Base-by-base conservation (phyloP, 176 grass and related monocot genomes). In the Neostapfia colusana region DNA sequence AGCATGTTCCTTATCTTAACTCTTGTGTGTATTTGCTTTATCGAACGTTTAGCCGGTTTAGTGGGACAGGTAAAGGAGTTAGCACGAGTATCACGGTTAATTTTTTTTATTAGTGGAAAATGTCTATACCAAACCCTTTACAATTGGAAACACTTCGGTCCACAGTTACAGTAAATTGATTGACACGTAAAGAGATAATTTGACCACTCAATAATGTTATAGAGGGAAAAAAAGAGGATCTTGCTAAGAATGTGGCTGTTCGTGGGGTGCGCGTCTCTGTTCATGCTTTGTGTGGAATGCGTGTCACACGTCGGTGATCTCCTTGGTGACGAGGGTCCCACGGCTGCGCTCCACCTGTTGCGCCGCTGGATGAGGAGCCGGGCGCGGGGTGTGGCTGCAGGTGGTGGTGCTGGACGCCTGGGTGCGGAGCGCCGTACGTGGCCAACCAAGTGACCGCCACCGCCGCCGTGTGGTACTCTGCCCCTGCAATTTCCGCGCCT, bases 401-500 rank as follows among this genome's bases (percentile, higher is more conserved):
- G 6, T 84, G 45, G 0, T 28, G 84, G 3, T 80, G 70, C 21
- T 44, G 74, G 28, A 56, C 11, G 67, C n/a, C n/a, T n/a, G n/a
- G n/a, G n/a, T n/a, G 3, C 8, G 82, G 70, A 1, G 51, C 28
- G 7, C 70, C n/a, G n/a, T n/a, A n/a, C 72, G 16, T 64, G 62
- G 38, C 78, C 88, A 42, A 63, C 73, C 24, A 12, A 63, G 60
- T 73, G 40, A 5, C 76, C 88, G 5, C 76, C 93, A 65, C 28
- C 76, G 69, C 76, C 93, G 69, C 42, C 80, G n/a, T n/a, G 65
- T 48, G 79, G 39, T 79, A 56, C 65, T 83, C 23, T 56, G 44
- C n/a, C n/a, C n/a, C 36, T 83, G 69, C 66, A 95, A 48, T 38
- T 72, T 73, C 45, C 81, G 73, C 24, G 76, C 49, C 60, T 87